Conservation (phyloP, 2,329 filamentous ascomycete species). For the Penicillium sp. region DNA sequence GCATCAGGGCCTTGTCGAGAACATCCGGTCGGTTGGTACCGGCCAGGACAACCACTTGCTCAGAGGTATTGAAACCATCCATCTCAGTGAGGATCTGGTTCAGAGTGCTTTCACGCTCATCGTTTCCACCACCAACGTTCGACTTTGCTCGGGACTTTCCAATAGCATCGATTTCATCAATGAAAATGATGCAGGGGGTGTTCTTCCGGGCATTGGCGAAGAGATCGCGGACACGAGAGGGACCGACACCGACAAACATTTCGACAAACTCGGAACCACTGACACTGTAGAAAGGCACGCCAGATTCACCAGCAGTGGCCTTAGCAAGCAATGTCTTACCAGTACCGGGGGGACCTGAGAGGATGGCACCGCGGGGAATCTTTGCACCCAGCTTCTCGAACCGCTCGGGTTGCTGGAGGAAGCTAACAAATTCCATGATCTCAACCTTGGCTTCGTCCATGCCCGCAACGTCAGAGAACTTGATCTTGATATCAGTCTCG, state of each 20-base stretch:
- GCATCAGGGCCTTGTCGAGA: conserved; percentile 92
- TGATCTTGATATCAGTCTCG: conserved; percentile 92
- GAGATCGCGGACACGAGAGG: conserved; percentile 89
- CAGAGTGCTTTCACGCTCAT: conserved; percentile 92
- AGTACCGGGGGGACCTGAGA: conserved; percentile 95
- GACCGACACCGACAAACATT: conserved; percentile 99
- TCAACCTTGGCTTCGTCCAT: conserved; percentile 98
- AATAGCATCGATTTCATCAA: conserved; percentile 98
- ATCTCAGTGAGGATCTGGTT: conserved; percentile 99
- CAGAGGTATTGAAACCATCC: conserved; percentile 97
- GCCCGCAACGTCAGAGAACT: conserved; percentile 93
- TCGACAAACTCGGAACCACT: conserved; percentile 98
- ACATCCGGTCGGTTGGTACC: conserved; percentile 96
- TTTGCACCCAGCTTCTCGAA: conserved; percentile 95
- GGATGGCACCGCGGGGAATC: conserved; percentile 93
- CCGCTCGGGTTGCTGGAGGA: conserved; percentile 86
- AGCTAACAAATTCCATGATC: conserved; percentile 99
- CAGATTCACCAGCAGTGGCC: conserved; percentile 93
- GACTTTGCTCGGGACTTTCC: conserved; percentile 84
- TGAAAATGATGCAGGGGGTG: conserved; percentile 98
- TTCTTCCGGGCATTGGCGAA: conserved; percentile 94
- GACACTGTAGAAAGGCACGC: conserved; percentile 96
- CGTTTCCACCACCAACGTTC: conserved; percentile 84
- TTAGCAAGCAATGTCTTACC: conserved; percentile 98
- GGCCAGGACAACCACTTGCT: conserved; percentile 93